Evolutionary conservation across 2,329 filamentous ascomycete species (phyloP), one percentile per base, ranked within the genome.

Genomic region (Pseudopyrenochaeta lycopersici): DNA sequence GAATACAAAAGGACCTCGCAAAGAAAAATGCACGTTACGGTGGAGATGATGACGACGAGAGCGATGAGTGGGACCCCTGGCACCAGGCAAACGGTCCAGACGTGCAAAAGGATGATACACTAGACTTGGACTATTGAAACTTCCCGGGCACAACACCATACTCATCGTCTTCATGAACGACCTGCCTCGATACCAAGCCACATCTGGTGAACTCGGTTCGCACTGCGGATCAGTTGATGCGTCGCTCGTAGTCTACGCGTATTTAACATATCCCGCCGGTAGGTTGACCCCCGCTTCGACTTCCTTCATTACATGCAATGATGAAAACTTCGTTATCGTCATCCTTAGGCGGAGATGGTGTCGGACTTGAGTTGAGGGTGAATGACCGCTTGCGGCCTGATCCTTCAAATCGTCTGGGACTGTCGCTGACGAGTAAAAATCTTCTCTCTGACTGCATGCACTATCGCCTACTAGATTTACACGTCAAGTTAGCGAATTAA

Each of bases 261-360:
- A 14, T 27, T 12, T 17, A 20, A 11, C 15, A 33, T 3, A 40
- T 20, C 15, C 12, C 21, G 43, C 20, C 12, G 30, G 62, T 67
- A 57, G 41, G 60, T 62, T 17, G 9, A 7, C 17, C 33, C 36
- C 10, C 17, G 14, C 36, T 20, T 31, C 45, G 35, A 18, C 45
- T 40, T 46, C 35, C 36, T 31, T 18, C 21, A 40, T 35, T 50
- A 31, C 30, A 23, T 63, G 54, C 58, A 71, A 89, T 94, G 92
- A 96, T 94, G 92, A 95, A 87, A 92, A 82, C 76, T 77, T 79
- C 84, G 80, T 84, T 92, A 93, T 92, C 90, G 91, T 96, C 92
- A 96, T 96, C 92, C 92, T 96, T 96, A 96, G 91, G 82, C 92
- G 85, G 88, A 96, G 68, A 67, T 54, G 45, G 53, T 33, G 52